phyloP scores from a whole-genome alignment of 2,329 filamentous ascomycete species.

The Dryadomyces quercus-mongolicae region DNA sequence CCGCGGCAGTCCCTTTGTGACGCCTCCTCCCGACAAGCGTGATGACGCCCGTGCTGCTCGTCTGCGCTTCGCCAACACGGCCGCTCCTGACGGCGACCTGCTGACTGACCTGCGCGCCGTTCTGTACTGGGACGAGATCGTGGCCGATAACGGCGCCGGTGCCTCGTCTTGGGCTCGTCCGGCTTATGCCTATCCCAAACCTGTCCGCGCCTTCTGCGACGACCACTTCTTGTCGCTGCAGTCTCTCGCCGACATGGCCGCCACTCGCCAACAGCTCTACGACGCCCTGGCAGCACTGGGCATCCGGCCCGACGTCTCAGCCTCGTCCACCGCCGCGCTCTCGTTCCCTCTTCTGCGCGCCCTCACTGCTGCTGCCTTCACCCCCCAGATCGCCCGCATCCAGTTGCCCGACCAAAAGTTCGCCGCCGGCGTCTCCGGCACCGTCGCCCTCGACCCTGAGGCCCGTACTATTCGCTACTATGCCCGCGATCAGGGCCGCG shows the following conservation, averaged over 20 bases:
- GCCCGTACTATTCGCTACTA: constrained; percentile 89
- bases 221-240: constrained; percentile 75
- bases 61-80: constrained; percentile 64
- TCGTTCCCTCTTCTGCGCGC: constrained; percentile 49
- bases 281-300: constrained; percentile 76
- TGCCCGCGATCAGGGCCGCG: constrained; percentile 69
- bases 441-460: constrained; percentile 87
- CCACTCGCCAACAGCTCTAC: constrained; percentile 76
- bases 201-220: constrained; percentile 66
- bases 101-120: constrained; percentile 79
- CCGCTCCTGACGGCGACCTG: constrained; percentile 63
- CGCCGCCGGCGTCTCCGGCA: constrained; percentile 71
- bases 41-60: constrained; percentile 71
- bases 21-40: constrained; percentile 67
- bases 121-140: constrained; percentile 65
- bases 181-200: constrained; percentile 36
- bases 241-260: constrained; percentile 77
- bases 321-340: constrained; percentile 18
- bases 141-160: constrained; percentile 27
- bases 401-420: constrained; percentile 95
- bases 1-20: constrained; percentile 61
- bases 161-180: background rate
- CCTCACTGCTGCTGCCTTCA: constrained; percentile 60
- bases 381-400: constrained; percentile 82
- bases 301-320: constrained; percentile 42